Base-by-base conservation (phyloP, 148 eudicot genomes). In the Pouteria glomerata region DNA sequence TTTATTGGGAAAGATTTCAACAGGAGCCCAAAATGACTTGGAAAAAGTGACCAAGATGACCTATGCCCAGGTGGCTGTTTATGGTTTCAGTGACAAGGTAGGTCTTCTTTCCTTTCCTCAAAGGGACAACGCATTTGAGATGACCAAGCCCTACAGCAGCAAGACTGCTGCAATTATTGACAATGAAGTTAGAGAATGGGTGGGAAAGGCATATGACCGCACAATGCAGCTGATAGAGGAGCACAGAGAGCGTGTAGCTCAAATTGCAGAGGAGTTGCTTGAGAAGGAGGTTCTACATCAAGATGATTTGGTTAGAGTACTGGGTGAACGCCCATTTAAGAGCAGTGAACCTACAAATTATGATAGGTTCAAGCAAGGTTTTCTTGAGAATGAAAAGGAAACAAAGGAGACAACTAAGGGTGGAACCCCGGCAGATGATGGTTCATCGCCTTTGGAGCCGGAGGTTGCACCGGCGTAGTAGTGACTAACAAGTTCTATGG, bases 11-110 rank as follows among this genome's bases (percentile, higher is more conserved):
- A 91, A 81, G 78, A 94, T 94, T 48, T 94, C 98, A 12, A 94
- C 98, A 0, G 98, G 98, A 45, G 98, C 97, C 52, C 98, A 94
- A 79, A 85, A 94, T 48, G 98, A 94, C 75, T 74, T 94, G 78
- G 97, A 91, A 78, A 94, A 94, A 77, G 98, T 94, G 63, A 93
- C 98, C 29, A 91, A 91, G 80, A 85, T 93, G 98, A 91, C 98
- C 12, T 94, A 94, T 71, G 98, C 95, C 51, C 98, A 91, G 81
- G 98, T 94, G 31, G 97, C 97, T 18, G 83, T 94, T 5, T 89
- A 94, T 64, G 98, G 98, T 45, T 94, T 94, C 83, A 91, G 98
- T 23, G 97, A 94, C 72, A 94, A 87, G 73, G 91, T 94, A 16
- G 98, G 98, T 23, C 93, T 94, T 68, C 87, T 94, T 13, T 94